Percentiles rank a stretch among this genome's conserved stretches.
Evolutionary conservation across 345 rosid species (phyloP).

Genomic region (Brassica incana): DNA sequence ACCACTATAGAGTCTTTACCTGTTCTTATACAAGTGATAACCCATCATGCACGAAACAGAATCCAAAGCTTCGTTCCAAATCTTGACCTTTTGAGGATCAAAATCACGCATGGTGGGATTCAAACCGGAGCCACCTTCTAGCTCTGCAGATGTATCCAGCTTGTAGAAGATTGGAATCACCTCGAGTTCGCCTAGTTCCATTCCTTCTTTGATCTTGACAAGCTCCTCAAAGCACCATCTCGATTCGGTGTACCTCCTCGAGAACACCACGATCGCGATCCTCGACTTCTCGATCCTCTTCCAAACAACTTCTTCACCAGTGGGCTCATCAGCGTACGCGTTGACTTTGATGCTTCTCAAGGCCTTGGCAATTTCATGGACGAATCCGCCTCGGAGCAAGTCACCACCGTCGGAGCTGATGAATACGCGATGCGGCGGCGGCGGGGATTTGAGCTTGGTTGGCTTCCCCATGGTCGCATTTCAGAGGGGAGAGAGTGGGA

Average conservation of each 20-base stretch:
- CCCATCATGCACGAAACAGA: neutral
- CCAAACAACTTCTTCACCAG: neutral
- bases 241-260: neutral
- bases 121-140: neutral
- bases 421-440: slow-evolving; percentile 2
- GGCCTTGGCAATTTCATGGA: slow-evolving; percentile 6
- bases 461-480: neutral
- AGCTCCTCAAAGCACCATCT: neutral
- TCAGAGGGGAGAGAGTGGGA: neutral
- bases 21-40: neutral
- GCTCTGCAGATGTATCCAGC: neutral
- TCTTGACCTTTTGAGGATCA: neutral
- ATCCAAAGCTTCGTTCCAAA: neutral
- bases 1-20: neutral
- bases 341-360: neutral
- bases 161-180: neutral
- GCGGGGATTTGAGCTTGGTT: neutral
- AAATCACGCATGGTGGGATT: neutral
- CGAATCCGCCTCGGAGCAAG: neutral
- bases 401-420: slow-evolving; percentile 18
- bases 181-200: neutral
- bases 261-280: neutral
- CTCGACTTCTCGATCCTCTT: neutral
- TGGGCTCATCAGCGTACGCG: neutral
- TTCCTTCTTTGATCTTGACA: neutral